These are phyloP conservation scores for Ophiostoma montium DNA, from an alignment of 2,329 filamentous ascomycete genomes.

Conservation along the genomic window DNA sequence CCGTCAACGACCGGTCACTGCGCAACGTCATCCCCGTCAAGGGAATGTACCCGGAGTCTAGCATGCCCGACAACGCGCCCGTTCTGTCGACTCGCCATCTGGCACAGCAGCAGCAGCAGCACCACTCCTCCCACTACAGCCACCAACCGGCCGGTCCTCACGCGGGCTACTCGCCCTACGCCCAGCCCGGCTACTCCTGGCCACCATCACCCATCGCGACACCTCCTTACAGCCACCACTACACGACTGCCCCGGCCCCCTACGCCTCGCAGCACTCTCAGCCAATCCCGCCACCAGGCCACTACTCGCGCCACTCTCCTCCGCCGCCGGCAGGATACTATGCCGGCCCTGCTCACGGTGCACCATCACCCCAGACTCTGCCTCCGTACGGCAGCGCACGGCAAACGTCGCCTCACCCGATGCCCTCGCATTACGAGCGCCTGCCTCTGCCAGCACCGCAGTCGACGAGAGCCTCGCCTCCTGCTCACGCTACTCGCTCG, in stretches of 20 bases:
- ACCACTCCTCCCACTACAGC: constrained; percentile 9
- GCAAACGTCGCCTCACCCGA: constrained; percentile 7
- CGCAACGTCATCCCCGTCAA: constrained; percentile 76
- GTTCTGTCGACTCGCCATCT: neutral
- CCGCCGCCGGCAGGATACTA: constrained; percentile 18
- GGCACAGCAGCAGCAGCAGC: constrained; percentile 9
- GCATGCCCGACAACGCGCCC: constrained; percentile 56
- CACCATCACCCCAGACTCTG: neutral
- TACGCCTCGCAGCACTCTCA: constrained; percentile 16
- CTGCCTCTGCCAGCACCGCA: constrained; percentile 10
- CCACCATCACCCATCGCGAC: constrained; percentile 42
- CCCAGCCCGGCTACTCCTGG: constrained; percentile 34
- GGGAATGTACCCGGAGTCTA: constrained; percentile 95
- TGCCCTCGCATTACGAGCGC: constrained; percentile 11
- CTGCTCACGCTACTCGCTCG: constrained; percentile 2
- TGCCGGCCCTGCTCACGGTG: neutral
- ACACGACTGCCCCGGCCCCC: constrained; percentile 24
- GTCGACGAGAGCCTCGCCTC: neutral
- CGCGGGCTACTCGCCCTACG: constrained; percentile 22
- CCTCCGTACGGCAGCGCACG: constrained; percentile 8
- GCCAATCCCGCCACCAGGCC: constrained; percentile 9
- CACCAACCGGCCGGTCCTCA: constrained; percentile 10
- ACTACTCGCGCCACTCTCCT: constrained; percentile 16
- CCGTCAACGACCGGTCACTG: constrained; percentile 64
- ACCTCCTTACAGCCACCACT: constrained; percentile 35